phyloP scores from a whole-genome alignment of 306 rosid genomes.

The Medicago truncatula region DNA sequence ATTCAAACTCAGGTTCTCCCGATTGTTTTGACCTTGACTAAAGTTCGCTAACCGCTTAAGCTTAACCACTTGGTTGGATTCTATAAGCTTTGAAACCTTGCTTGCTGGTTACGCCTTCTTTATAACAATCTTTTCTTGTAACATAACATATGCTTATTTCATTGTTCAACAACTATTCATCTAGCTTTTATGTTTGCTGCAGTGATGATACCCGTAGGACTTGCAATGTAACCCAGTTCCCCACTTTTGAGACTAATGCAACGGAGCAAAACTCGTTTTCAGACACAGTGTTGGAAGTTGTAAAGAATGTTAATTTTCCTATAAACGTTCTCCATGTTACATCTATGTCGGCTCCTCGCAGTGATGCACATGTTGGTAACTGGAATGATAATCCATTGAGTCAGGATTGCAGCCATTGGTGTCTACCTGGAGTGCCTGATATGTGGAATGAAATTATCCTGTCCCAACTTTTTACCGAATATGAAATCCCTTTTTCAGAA shows the following conservation, averaged over 20 bases:
- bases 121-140: neutral
- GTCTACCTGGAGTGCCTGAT: conserved; percentile 91
- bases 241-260: conserved; percentile 56
- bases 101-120: too few relatives aligned
- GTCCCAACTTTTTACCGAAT: conserved; percentile 54
- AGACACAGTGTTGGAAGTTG: conserved; percentile 61
- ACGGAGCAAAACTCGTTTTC: conserved; percentile 62
- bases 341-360: conserved; percentile 78
- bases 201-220: conserved; percentile 62
- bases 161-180: conserved; percentile 39
- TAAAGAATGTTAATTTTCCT: conserved; percentile 56
- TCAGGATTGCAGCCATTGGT: conserved; percentile 91
- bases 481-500: conserved; percentile 45
- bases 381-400: conserved; percentile 69
- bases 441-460: conserved; percentile 82
- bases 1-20: neutral
- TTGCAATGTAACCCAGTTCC: conserved; percentile 64
- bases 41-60: neutral
- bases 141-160: neutral
- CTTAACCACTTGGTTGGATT: neutral
- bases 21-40: neutral
- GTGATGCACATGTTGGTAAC: conserved; percentile 83
- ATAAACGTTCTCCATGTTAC: conserved; percentile 67
- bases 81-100: neutral
- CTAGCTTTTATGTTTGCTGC: conserved; percentile 44